Evolutionary conservation across 2,329 filamentous ascomycete species (phyloP), one percentile per base, ranked within the genome.

Genomic region (Delphinella strobiligena): DNA sequence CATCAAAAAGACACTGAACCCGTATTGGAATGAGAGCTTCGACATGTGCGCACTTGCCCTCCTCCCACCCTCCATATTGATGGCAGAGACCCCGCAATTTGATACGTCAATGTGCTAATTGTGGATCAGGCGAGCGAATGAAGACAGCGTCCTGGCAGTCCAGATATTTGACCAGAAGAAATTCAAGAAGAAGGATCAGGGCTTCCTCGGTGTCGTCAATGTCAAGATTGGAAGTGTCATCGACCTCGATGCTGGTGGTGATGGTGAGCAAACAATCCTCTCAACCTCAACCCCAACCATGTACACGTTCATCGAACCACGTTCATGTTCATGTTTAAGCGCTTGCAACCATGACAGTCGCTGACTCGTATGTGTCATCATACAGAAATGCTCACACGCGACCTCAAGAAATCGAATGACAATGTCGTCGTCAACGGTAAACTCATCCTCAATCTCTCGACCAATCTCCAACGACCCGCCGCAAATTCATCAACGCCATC

Each of bases 111-210:
- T 27, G 7, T 12, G 22, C 12, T 27, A 27, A 27, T 12, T 30
- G 15, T 27, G 22, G 22, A 27, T 27, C 59, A 96, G 91, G 69
- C 76, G 75, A 59, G 89, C 86, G 45, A 91, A 81, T 45, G 91
- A 98, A 60, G 89, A 94, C 55, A 93, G 88, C 61, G 95, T 98
- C 55, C 72, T 98, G 35, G 91, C 91, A 5, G 88, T 98, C 34
- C 91, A 98, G 60, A 94, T 98, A 40, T 98, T 98, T 59, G 91
- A 98, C 63, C 91, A 98, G 66, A 95, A 95, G 71, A 98, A 98
- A 68, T 98, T 98, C 69, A 98, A 98, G 73, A 98, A 98, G 77
- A 98, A 96, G 86, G 91, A 98, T 53, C 91, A 98, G 61, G 91
- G 91, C 7, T 98, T 98, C 58, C 72, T 98, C 5, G 91, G 91